Base-by-base conservation (phyloP, 2,329 filamentous ascomycete genomes). In the Tolypocladium capitatum region DNA sequence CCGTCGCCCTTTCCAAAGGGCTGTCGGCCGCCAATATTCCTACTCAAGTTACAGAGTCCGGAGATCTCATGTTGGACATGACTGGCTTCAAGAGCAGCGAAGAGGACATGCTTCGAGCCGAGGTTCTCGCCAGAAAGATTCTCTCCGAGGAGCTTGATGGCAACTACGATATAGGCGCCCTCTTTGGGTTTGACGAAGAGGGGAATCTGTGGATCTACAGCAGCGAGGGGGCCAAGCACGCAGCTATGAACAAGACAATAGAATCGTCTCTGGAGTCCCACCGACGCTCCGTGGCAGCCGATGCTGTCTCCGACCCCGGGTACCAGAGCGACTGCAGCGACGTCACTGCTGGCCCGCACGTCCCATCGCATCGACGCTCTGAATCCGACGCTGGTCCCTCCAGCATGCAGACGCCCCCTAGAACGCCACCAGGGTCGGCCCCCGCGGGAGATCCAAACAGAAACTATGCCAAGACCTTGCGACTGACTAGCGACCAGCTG, bases 201-300 rank as follows among this genome's bases (percentile, higher is more conserved):
- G 92, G 92, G 7, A 98, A 98, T 58, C 74, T 98, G n/a, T 97
- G 92, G 91, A 97, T 98, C 55, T 98, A 98, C 69, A 92, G 89
- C 67, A 97, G 90, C 58, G 90, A 97, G 64, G 90, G 95, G 60
- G 89, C 92, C 24, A 97, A 96, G 61, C 84, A 92, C 58, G 84
- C 86, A 7, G 91, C 91, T 31, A 83, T 83, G 69, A 82, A 84
- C 62, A 76, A 70, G 56, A 76, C 75, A 1, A 72, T 76, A 51
- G 74, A 77, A 48, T 68, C 71, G 8, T 68, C 72, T 10, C 60
- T 76, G 43, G 67, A 69, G 18, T 64, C 68, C 10, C 65, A 68
- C 49, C 63, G 68, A 16, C 64, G 67, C 14, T 71, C 80, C 34
- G 69, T 79, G 20, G 77, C 78, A 18, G 78, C 81, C n/a, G 90